Evolutionary conservation across 441 rosid genomes (phyloP), one percentile per base, ranked within the genome.

Genomic region (Gossypium gossypioides): DNA sequence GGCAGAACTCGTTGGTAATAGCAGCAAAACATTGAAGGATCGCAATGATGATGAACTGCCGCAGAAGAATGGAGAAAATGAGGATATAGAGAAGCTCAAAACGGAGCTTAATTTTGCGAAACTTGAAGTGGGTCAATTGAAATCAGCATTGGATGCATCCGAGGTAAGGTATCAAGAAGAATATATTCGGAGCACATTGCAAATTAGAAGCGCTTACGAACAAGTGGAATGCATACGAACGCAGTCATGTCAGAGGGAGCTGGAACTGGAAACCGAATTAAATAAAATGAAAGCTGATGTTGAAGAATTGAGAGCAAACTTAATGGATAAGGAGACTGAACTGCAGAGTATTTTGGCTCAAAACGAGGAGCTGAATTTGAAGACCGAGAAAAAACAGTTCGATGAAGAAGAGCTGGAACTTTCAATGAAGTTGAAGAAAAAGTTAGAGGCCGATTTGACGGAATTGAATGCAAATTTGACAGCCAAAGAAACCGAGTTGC

Each of bases 151-250:
- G 15, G 95, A 88, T 80, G 88, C 86, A 12, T 84, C 91, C 27
- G 99, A 95, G 83, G 75, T 80, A 16, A 81, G 92, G 79, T 90
- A 89, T 77, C 93, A 93, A 50, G 96, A 90, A 77, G 96, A 91
- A 79, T 88, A 91, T 72, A 87, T 92, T 40, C 93, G 77, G 34
- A 89, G 93, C 87, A 88, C 92, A 4, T 73, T 92, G 82, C 98
- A 91, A 82, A 90, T 93, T 37, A 78, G 96, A 81, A 84, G 84
- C 67, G 95, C 93, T 75, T 92, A 85, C 65, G 97, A 91, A 72
- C 88, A 90, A 80, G 83, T 84, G 0, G 98, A 96, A 65, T 76
- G 22, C 37, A 76, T 77, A 3, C 91, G 89, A 67, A 72, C 77
- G 0, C 87, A 83, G 40, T 81, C 84, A 6, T 77, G 75, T 6